Base-by-base conservation (phyloP, 208 protist species). In the Wallacemonas collosoma region DNA sequence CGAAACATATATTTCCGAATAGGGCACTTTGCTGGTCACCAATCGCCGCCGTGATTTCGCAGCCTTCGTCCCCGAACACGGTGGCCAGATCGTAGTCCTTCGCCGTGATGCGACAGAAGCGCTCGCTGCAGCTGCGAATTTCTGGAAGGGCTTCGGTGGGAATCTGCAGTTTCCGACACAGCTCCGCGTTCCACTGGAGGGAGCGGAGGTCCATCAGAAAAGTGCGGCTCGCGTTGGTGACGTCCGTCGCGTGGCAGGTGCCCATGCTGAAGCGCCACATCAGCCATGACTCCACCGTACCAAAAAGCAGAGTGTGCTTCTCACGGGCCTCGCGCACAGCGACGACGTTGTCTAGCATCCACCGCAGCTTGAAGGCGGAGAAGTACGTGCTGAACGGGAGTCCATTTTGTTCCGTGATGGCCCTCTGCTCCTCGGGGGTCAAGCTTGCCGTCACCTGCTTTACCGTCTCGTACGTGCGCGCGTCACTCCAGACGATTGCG, bases 231-330 rank as follows among this genome's bases (percentile, higher is more conserved):
- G 98, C 98, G 79, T 99, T 99, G 15, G 95, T 98, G 1, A 99
- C 97, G 82, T 99, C 98, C 8, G 98, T 99, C 2, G 87, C 65
- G 83, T 99, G 97, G 2, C 80, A 71, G 51, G 74, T 81, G 15
- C 90, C 89, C 36, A 83, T 84, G 54, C 95, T 99, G 6, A 98
- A 67, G 60, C 92, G 95, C 85, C 89, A 99, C 56, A 99, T 84
- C n/a, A 99, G 82, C 98, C 98, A 99, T 12, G 87, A 81, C 72
- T 99, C 99, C 26, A 99, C 83, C 7, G 98, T 99, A 53, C 98
- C 98, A 71, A 99, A 95, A 44, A 97, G 69, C 6, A 89, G 90
- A 6, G 56, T 80, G 11, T 85, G 85, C 35, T 90, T 70, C 12
- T 90, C 69, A 4, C 89, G 58, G 12, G 97, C 95, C 38, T 91